Conservation (phyloP, 768 basidiomycete species). For the Polyporus arcularius region DNA sequence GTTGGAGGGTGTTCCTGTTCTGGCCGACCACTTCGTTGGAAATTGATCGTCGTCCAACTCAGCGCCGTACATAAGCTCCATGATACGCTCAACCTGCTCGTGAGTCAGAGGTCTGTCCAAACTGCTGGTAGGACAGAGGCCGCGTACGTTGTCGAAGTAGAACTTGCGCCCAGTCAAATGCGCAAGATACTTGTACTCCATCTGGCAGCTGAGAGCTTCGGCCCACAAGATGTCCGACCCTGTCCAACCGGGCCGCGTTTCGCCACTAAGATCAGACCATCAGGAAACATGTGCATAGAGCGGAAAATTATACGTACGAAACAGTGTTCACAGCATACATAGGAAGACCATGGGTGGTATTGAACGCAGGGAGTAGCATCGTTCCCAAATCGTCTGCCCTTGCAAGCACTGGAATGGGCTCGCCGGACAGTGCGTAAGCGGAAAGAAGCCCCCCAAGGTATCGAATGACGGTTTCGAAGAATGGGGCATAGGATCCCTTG, state of each 20-base stretch:
- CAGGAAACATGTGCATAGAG: background rate
- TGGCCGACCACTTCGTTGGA: conserved; percentile 24
- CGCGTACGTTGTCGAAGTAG: conserved; percentile 54
- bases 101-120: background rate
- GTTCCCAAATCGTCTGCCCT: conserved; percentile 79
- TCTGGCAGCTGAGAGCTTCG: conserved; percentile 79
- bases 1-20: conserved; percentile 18
- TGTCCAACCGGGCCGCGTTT: conserved; percentile 37
- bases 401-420: conserved; percentile 59
- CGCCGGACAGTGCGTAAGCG: conserved; percentile 73
- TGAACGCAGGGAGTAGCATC: conserved; percentile 72
- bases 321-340: conserved; percentile 67
- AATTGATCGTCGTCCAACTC: conserved; percentile 21
- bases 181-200: conserved; percentile 88
- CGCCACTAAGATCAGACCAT: conserved; percentile 37
- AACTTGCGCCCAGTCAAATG: conserved; percentile 72
- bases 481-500: conserved; percentile 45
- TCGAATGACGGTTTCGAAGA: conserved; percentile 86
- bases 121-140: background rate
- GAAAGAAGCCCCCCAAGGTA: conserved; percentile 87
- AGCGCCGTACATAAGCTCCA: conserved; percentile 42
- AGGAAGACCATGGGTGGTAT: conserved; percentile 70
- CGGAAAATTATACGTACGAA: conserved; percentile 40
- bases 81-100: conserved; percentile 50
- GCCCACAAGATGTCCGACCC: conserved; percentile 48